Percentiles rank a stretch among this genome's conserved stretches.
Evolutionary conservation across 495 filamentous ascomycete species (phyloP).

Genomic region (Xylaria scruposa): DNA sequence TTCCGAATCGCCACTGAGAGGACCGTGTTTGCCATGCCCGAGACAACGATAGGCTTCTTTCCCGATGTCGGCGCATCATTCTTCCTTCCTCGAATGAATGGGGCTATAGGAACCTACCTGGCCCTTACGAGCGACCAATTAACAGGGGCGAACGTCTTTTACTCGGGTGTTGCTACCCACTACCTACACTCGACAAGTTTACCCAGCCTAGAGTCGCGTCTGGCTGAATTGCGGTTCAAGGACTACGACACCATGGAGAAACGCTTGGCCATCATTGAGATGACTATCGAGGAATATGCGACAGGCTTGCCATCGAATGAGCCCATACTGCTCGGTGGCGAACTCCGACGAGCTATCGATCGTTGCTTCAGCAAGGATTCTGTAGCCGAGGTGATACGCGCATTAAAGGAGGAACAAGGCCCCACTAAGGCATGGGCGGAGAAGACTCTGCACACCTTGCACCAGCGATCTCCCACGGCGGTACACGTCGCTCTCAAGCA

Average conservation of each 20-base stretch:
- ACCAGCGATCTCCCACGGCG: slow-evolving; percentile 78
- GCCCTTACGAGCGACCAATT: slow-evolving; percentile 85
- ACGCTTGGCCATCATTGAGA: slow-evolving; percentile 74
- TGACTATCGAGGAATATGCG: slow-evolving; percentile 88
- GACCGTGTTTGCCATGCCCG: slow-evolving; percentile 96
- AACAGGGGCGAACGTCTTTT: slow-evolving; percentile 81
- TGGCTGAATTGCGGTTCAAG: slow-evolving; percentile 86
- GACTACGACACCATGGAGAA: slow-evolving; percentile 68
- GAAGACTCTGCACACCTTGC: slow-evolving; percentile 72
- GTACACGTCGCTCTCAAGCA: slow-evolving; percentile 82
- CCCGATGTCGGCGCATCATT: slow-evolving; percentile 96
- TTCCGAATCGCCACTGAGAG: slow-evolving; percentile 96
- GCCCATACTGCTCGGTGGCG: slow-evolving; percentile 66
- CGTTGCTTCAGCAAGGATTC: slow-evolving; percentile 73
- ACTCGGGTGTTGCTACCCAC: slow-evolving; percentile 88
- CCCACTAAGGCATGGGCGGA: slow-evolving; percentile 71
- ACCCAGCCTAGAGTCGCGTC: slow-evolving; percentile 77
- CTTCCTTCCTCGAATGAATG: slow-evolving; percentile 89
- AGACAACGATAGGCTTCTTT: slow-evolving; percentile 97
- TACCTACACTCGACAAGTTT: slow-evolving; percentile 90
- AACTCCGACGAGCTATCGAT: slow-evolving; percentile 79
- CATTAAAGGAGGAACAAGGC: slow-evolving; percentile 65
- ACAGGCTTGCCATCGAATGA: slow-evolving; percentile 79
- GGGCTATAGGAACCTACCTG: slow-evolving; percentile 84
- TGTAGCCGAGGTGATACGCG: slow-evolving; percentile 71